Percentiles rank a stretch among this genome's conserved stretches.
phyloP scores from a whole-genome alignment of 495 filamentous ascomycete species.

The Tuber umbilicatum region DNA sequence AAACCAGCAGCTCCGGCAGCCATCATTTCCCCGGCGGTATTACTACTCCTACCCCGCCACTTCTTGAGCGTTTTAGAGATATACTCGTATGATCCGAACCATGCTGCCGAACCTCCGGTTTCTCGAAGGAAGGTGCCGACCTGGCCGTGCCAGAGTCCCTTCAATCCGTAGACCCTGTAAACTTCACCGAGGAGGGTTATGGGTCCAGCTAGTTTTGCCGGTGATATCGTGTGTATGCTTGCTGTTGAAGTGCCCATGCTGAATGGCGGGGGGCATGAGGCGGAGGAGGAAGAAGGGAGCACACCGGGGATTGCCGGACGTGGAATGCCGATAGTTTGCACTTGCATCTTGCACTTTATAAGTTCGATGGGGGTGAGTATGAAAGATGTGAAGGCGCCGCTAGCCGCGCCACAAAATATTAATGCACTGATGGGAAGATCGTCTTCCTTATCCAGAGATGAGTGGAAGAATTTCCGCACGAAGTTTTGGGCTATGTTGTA shows the following conservation, averaged over 20 bases:
- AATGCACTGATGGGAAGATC: slow-evolving; percentile 64
- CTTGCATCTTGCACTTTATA: slow-evolving; percentile 98
- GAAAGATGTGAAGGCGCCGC: slow-evolving; percentile 84
- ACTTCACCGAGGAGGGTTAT: slow-evolving; percentile 64
- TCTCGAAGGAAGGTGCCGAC: slow-evolving; percentile 88
- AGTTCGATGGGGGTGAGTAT: slow-evolving; percentile 92
- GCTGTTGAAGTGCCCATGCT: slow-evolving; percentile 19
- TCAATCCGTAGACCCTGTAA: slow-evolving; percentile 68
- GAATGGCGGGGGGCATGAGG: slow-evolving; percentile 12
- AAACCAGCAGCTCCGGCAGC: slow-evolving; percentile 38
- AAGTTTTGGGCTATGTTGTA: slow-evolving; percentile 64
- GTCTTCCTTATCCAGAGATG: slow-evolving; percentile 49
- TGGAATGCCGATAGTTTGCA: slow-evolving; percentile 43
- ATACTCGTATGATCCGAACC: slow-evolving; percentile 93
- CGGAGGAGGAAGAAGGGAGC: slow-evolving; percentile 31
- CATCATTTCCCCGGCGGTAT: slow-evolving; percentile 37
- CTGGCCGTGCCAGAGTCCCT: slow-evolving; percentile 93
- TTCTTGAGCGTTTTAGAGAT: slow-evolving; percentile 58
- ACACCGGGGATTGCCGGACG: slow-evolving; percentile 44
- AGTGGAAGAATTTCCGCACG: slow-evolving; percentile 54
- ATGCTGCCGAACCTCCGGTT: slow-evolving; percentile 84
- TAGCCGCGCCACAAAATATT: slow-evolving; percentile 67
- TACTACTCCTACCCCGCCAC: slow-evolving; percentile 35
- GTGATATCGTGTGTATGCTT: slow-evolving; percentile 30
- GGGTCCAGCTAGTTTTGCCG: slow-evolving; percentile 47